Evolutionary conservation across 2,329 filamentous ascomycete species (phyloP).

Genomic region (Trichoderma gracile): DNA sequence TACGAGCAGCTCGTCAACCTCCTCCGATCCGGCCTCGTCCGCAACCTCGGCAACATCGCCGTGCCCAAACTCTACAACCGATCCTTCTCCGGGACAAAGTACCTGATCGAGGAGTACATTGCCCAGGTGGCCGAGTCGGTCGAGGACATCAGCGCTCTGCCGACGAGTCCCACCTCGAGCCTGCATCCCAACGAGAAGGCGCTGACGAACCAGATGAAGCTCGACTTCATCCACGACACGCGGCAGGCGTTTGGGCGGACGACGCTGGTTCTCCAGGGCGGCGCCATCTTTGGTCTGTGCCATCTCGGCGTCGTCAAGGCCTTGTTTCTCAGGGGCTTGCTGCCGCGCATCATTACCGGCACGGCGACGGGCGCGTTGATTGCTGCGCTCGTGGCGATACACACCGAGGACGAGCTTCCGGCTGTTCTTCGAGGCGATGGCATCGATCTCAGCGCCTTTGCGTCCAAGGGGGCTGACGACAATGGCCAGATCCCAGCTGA

Average conservation of each 20-base stretch:
- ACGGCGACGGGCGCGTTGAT: constrained; percentile 89
- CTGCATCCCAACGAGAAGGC: constrained; percentile 40
- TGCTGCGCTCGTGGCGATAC: constrained; percentile 82
- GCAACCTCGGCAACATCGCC: constrained; percentile 91
- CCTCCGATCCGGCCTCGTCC: constrained; percentile 73
- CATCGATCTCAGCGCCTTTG: constrained; percentile 81
- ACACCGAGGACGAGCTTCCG: constrained; percentile 81
- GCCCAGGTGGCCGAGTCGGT: constrained; percentile 80
- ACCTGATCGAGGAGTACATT: constrained; percentile 88
- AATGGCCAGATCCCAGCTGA: constrained; percentile 38
- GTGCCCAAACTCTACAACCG: constrained; percentile 78
- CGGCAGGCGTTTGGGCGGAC: constrained; percentile 85
- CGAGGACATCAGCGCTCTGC: constrained; percentile 69
- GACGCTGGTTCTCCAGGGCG: constrained; percentile 83
- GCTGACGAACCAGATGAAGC: constrained; percentile 72
- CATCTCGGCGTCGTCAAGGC: constrained; percentile 91
- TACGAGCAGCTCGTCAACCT: constrained; percentile 75
- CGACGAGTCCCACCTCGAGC: constrained; percentile 50
- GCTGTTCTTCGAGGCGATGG: constrained; percentile 73
- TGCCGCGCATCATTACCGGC: constrained; percentile 88
- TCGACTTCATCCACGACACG: constrained; percentile 84
- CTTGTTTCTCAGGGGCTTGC: constrained; percentile 73
- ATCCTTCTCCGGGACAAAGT: constrained; percentile 85
- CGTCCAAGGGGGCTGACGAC: constrained; percentile 41
- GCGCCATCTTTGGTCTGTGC: constrained; percentile 87